Evolutionary conservation across 2,329 filamentous ascomycete species (phyloP), one percentile per base, ranked within the genome.

Genomic region (Myotisia sp.): DNA sequence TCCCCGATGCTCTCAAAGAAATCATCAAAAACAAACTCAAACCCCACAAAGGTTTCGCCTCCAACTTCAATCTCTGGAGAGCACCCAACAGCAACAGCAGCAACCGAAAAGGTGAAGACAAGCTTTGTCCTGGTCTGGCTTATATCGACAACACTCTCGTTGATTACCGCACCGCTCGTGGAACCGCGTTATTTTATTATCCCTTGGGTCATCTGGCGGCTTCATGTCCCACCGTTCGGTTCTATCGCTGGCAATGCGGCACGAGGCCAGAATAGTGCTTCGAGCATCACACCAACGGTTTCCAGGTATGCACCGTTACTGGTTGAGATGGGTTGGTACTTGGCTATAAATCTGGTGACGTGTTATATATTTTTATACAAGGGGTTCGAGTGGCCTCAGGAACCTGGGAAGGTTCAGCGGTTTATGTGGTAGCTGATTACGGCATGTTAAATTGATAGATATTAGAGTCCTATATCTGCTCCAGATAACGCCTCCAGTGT

Each of bases 121-220:
- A 32, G 29, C n/a, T 76, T 75, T 45, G 56, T 72, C 8, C 50
- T 76, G 14, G 56, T 76, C 19, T 77, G 70, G 65, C 53, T 93
- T 5, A 59, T 75, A 3, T 70, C 86, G 0, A 85, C 85, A 0
- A 51, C 77, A 0, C 64, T 93, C 3, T 87, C 82, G 0, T 70
- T 98, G 8, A 62, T 93, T 36, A 90, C 84, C 1, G 86, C 90
- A 0, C 86, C 90, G 0, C 69, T 98, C 1, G 87, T 98, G 6
- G 90, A 98, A 55, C 90, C 90, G 9, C 73, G 90, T 9, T 98
- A 98, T 57, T 93, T 93, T 55, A 92, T 98, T 51, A 67, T 94
- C 8, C 86, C 87, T 0, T 98, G 85, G 84, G 71, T 94, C 6
- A 76, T 94, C 48, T 95, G 86, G 83, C 71, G 90, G 1, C 59